A percentile compares a stretch with the other conserved stretches of the same genome.
These are phyloP conservation scores for Ormosia emarginata DNA, from an alignment of 306 rosid genomes.

Conservation along the genomic window DNA sequence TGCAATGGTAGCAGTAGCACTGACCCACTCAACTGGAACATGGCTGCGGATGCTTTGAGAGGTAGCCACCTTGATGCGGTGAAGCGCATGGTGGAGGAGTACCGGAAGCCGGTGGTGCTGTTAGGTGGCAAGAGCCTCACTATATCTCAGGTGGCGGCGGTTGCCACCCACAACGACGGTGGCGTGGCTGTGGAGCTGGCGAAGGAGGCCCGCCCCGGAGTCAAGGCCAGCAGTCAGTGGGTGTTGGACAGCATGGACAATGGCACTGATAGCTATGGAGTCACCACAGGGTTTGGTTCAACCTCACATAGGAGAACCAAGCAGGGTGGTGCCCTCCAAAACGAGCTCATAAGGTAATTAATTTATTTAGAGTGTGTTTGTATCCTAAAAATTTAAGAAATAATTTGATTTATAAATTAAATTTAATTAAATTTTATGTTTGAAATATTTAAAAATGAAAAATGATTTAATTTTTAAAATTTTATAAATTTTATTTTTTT, in stretches of 20 bases:
- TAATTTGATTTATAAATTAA: too few species aligned
- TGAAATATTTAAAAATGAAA: too few species aligned
- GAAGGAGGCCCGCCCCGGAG: conserved; percentile 50
- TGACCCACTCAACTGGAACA: conserved; percentile 67
- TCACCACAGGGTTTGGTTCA: conserved; percentile 92
- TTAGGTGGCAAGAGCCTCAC: conserved; percentile 63
- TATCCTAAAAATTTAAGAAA: too few species aligned
- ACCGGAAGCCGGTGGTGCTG: conserved; percentile 48
- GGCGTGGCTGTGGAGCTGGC: conserved; percentile 50
- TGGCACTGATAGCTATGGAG: conserved; percentile 86
- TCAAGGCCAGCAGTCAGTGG: conserved; percentile 89
- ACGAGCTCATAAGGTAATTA: conserved; percentile 73
- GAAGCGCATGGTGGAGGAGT: conserved; percentile 72
- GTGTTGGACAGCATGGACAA: conserved; percentile 65
- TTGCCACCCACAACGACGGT: conserved; percentile 26
- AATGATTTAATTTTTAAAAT: too few species aligned
- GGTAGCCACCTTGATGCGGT: conserved; percentile 87
- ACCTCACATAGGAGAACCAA: conserved; percentile 90
- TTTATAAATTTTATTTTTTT: too few species aligned
- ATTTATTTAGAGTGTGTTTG: background rate
- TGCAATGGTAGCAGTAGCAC: conserved; percentile 17
- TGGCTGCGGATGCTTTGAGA: conserved; percentile 53
- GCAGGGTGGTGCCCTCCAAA: conserved; percentile 91
- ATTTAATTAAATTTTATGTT: too few species aligned
- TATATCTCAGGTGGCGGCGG: conserved; percentile 71